These are phyloP conservation scores for Tetradesmus obliquus DNA, from an alignment of 139 green algal genomes.

Conservation along the genomic window DNA sequence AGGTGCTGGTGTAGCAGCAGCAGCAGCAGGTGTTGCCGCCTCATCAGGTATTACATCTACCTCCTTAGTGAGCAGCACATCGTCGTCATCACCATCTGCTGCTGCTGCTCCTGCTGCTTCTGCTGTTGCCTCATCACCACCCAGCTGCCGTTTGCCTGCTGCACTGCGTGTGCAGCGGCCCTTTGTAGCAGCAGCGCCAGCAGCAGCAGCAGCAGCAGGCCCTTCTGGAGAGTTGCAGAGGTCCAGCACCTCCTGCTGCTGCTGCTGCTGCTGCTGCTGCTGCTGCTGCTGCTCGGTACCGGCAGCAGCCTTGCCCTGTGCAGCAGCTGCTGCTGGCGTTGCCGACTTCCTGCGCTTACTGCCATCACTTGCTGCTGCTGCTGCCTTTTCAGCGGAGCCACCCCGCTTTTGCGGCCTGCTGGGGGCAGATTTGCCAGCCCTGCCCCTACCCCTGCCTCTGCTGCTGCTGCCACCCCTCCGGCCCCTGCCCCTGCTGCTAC, in stretches of 20 bases:
- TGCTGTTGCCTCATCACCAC: background rate
- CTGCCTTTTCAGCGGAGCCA: background rate
- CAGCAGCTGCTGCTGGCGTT: conserved; percentile 13
- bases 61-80: background rate
- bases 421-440: background rate
- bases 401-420: background rate
- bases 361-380: background rate
- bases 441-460: conserved; percentile 8
- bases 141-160: background rate
- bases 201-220: background rate
- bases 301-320: background rate
- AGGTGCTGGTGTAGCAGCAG: background rate
- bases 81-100: background rate
- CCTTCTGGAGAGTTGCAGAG: conserved; percentile 11
- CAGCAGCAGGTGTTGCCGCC: background rate
- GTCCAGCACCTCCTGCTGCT: conserved; percentile 1
- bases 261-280: background rate
- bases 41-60: background rate
- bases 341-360: background rate
- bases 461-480: background rate
- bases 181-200: background rate
- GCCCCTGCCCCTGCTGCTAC: background rate
- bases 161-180: background rate
- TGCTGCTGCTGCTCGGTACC: background rate
- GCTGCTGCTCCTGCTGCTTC: conserved; percentile 7